Conservation (phyloP, 106 monocot species). For the Apostasia ramifera region DNA sequence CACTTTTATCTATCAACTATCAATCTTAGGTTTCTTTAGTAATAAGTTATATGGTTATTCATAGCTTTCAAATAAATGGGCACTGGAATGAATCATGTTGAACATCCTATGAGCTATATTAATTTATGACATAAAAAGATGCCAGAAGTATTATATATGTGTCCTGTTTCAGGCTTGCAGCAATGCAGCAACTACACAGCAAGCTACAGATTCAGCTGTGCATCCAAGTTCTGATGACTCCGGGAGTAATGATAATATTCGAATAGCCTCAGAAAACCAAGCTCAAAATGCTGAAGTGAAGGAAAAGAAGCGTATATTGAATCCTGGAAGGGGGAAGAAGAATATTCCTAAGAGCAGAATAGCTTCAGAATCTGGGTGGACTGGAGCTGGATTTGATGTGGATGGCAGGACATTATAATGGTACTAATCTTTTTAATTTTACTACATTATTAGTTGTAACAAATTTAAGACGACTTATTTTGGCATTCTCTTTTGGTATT, state of each 20-base stretch:
- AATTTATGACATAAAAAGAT: too few relatives aligned
- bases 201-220: slow-evolving; percentile 12
- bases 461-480: too few relatives aligned
- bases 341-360: slow-evolving; percentile 69
- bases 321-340: slow-evolving; percentile 57
- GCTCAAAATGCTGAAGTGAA: slow-evolving; percentile 24
- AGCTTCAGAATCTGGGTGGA: slow-evolving; percentile 75
- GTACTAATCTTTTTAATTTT: too few relatives aligned
- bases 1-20: too few relatives aligned
- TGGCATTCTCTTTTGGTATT: too few relatives aligned
- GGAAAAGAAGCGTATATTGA: slow-evolving; percentile 48
- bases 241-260: slow-evolving; percentile 6
- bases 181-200: slow-evolving; percentile 11
- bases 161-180: slow-evolving; percentile 17
- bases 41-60: not conserved
- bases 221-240: slow-evolving; percentile 6
- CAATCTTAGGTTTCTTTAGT: too few relatives aligned
- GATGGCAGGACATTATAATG: slow-evolving; percentile 38
- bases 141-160: too few relatives aligned
- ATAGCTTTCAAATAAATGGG: not conserved
- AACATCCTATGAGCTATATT: not conserved
- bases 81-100: not conserved
- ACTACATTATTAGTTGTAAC: too few relatives aligned
- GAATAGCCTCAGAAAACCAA: slow-evolving; percentile 8
- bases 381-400: slow-evolving; percentile 95